Evolutionary conservation across 805 yeast genomes (phyloP).

Genomic region (Cephaloascus fragrans): DNA sequence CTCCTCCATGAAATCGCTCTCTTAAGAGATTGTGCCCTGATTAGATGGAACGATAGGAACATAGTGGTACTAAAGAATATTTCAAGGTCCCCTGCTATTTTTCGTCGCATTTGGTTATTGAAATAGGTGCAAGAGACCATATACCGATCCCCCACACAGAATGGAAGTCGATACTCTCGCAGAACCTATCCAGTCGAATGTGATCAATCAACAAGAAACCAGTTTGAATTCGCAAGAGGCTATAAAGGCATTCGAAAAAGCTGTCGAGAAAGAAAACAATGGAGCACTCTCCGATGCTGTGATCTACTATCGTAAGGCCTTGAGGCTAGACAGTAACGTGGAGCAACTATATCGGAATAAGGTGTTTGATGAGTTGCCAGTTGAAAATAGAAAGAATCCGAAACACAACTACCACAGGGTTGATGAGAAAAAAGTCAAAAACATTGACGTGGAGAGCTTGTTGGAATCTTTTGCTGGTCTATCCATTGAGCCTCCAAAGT

Average conservation of each 20-base stretch:
- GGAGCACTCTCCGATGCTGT: conserved; percentile 84
- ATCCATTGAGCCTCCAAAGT: conserved; percentile 6
- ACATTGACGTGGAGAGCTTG: conserved; percentile 30
- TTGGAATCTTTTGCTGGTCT: conserved; percentile 22
- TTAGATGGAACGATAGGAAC: too few species aligned
- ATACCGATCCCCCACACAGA: too few species aligned
- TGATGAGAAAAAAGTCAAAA: conserved; percentile 25
- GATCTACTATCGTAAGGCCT: conserved; percentile 60
- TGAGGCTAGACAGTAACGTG: conserved; percentile 46
- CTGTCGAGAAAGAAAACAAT: conserved; percentile 57
- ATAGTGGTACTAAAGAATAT: too few species aligned
- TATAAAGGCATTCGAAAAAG: conserved; percentile 55
- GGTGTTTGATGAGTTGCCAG: conserved; percentile 25
- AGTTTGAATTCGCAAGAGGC: conserved; percentile 41
- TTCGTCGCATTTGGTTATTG: too few species aligned
- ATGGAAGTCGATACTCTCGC: too few species aligned
- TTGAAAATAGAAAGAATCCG: conserved; percentile 11
- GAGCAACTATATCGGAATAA: conserved; percentile 59
- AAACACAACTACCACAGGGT: conserved; percentile 7
- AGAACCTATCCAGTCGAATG: too few species aligned
- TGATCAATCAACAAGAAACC: too few species aligned
- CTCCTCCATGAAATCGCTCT: too few species aligned
- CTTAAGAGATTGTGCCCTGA: too few species aligned
- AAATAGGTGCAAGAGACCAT: too few species aligned
- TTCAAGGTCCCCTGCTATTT: too few species aligned